A percentile compares a stretch with the other conserved stretches of the same genome.
Evolutionary conservation across 176 grass and related monocot genomes (phyloP).

Genomic region (Poa pratensis): DNA sequence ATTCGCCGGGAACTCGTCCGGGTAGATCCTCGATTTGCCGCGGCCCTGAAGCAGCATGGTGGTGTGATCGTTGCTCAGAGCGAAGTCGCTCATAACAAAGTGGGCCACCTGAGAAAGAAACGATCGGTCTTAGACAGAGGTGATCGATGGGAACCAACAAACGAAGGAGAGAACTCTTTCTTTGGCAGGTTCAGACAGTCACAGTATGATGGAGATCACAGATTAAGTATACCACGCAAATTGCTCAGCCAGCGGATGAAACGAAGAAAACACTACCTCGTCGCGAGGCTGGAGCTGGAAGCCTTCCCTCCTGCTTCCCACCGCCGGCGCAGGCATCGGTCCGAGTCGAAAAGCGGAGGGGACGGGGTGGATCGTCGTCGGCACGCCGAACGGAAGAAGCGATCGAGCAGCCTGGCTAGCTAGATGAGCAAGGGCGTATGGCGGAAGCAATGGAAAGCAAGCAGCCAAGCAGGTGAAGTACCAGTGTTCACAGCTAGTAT

Average conservation of each 20-base stretch:
- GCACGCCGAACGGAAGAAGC: not conserved
- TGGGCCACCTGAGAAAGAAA: not conserved
- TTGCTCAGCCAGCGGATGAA: not conserved
- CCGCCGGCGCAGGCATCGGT: not conserved
- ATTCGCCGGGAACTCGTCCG: not conserved
- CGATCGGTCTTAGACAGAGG: not conserved
- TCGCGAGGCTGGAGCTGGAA: not conserved
- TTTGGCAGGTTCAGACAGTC: not conserved
- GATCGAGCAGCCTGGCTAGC: not conserved
- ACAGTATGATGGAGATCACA: not conserved
- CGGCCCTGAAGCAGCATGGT: conserved; percentile 24
- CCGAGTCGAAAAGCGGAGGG: no score
- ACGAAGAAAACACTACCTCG: not conserved
- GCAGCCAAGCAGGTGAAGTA: no score
- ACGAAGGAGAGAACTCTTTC: not conserved
- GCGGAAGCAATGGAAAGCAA: not conserved
- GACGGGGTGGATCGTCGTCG: no score
- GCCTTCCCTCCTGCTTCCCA: not conserved
- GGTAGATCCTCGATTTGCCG: not conserved
- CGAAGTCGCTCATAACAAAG: not conserved
- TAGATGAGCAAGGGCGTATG: not conserved
- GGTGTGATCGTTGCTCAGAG: not conserved
- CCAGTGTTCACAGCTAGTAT: not conserved
- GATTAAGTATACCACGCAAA: not conserved
- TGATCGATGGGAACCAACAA: not conserved